These are phyloP conservation scores for Amanita rimosa DNA, from an alignment of 768 basidiomycete species.

Conservation along the genomic window DNA sequence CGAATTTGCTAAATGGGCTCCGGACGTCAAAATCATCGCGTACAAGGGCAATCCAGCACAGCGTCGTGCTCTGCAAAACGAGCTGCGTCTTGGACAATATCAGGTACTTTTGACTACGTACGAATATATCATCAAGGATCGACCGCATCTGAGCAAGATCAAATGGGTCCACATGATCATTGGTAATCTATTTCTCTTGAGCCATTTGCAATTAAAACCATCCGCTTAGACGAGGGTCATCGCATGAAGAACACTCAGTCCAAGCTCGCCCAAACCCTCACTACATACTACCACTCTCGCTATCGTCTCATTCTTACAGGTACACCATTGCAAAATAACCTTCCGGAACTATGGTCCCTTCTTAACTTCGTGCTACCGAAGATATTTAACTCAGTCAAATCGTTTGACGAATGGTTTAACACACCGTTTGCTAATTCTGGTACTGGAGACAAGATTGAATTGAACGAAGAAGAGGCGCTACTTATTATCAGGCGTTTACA, in stretches of 20 bases:
- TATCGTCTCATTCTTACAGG: constrained; percentile 93
- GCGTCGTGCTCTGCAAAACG: constrained; percentile 66
- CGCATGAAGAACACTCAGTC: constrained; percentile 95
- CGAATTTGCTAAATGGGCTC: constrained; percentile 97
- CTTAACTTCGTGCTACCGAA: constrained; percentile 93
- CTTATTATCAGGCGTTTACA: constrained; percentile 94
- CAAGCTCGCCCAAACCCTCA: constrained; percentile 83
- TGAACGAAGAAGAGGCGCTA: constrained; percentile 99
- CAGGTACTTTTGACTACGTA: constrained; percentile 92
- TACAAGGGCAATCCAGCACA: constrained; percentile 90
- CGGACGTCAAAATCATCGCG: constrained; percentile 62
- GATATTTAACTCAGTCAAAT: constrained; percentile 98
- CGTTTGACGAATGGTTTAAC: constrained; percentile 99
- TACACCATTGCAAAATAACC: constrained; percentile 93
- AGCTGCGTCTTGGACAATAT: constrained; percentile 73
- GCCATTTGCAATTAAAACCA: constrained; percentile 2
- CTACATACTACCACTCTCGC: constrained; percentile 85
- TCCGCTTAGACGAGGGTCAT: constrained; percentile 74
- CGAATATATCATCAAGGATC: constrained; percentile 96
- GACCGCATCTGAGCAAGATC: constrained; percentile 79
- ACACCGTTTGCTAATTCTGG: constrained; percentile 99
- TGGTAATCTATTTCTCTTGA: constrained; percentile 27
- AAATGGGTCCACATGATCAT: constrained; percentile 99
- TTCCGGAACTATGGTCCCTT: constrained; percentile 90
- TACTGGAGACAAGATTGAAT: constrained; percentile 92